These are phyloP conservation scores for Yamadazyma dushanensis DNA, from an alignment of 1,139 yeast species.

Conservation along the genomic window DNA sequence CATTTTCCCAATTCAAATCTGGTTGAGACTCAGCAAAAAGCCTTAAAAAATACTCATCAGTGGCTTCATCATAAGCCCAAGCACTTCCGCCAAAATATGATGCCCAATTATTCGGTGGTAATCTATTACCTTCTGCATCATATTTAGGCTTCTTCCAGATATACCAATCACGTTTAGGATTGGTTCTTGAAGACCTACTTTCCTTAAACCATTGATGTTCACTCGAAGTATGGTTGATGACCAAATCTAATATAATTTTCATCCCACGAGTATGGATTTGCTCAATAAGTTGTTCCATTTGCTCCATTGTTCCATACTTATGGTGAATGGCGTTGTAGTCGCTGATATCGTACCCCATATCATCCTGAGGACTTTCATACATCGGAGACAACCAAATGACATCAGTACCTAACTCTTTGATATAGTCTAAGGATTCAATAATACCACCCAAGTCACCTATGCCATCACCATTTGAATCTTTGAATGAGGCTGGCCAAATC, in stretches of 20 bases:
- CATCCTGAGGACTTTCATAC: constrained; percentile 58
- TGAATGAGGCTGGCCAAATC: constrained; percentile 59
- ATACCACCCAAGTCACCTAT: constrained; percentile 57
- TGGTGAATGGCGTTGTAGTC: constrained; percentile 53
- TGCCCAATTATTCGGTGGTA: constrained; percentile 59
- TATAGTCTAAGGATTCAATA: constrained; percentile 48
- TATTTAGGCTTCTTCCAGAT: constrained; percentile 52
- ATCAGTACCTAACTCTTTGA: constrained; percentile 51
- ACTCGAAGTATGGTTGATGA: constrained; percentile 56
- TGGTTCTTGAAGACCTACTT: constrained; percentile 47
- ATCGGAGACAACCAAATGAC: constrained; percentile 58
- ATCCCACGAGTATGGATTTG: constrained; percentile 49
- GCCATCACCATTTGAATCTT: constrained; percentile 59
- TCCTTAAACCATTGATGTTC: constrained; percentile 60
- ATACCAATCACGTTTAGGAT: constrained; percentile 62
- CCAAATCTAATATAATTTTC: constrained; percentile 54
- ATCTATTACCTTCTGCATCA: constrained; percentile 46
- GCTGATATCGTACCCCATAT: constrained; percentile 62
- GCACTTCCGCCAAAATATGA: constrained; percentile 54
- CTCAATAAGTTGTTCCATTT: constrained; percentile 47
- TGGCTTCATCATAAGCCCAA: constrained; percentile 53
- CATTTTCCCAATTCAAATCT: constrained; percentile 34
- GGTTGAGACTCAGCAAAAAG: constrained; percentile 55
- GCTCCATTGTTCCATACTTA: constrained; percentile 52
- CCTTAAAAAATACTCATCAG: constrained; percentile 54